Conservation (phyloP, 2,329 filamentous ascomycete genomes). For the Nemania sp. region DNA sequence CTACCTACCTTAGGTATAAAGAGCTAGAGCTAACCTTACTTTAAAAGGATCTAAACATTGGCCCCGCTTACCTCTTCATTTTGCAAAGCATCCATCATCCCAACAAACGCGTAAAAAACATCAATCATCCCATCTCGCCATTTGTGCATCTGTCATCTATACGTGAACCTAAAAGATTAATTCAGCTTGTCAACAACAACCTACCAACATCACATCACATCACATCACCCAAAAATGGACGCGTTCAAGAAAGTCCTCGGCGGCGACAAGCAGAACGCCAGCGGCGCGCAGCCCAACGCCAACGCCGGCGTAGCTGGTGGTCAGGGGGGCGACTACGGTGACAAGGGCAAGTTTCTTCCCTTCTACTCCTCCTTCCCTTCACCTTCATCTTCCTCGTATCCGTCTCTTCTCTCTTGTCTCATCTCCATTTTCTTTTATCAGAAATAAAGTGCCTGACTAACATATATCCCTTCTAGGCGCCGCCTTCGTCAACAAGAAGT, state of each 20-base stretch:
- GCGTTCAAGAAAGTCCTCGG: constrained; percentile 38
- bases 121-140: too few relatives aligned
- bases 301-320: constrained; percentile 23
- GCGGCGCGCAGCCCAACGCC: background rate
- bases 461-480: constrained; percentile 27
- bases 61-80: too few relatives aligned
- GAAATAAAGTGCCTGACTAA: background rate
- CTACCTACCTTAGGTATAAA: too few relatives aligned
- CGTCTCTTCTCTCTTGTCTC: background rate
- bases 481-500: constrained; percentile 33
- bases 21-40: too few relatives aligned
- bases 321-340: constrained; percentile 40
- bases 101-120: too few relatives aligned
- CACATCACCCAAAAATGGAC: constrained; percentile 33
- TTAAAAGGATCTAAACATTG: too few relatives aligned
- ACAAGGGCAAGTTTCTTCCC: constrained; percentile 40
- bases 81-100: too few relatives aligned
- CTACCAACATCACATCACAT: background rate
- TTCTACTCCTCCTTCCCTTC: too few relatives aligned
- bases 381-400: background rate
- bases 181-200: background rate
- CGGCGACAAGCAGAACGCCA: constrained; percentile 23
- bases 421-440: too few relatives aligned
- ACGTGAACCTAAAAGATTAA: too few relatives aligned
- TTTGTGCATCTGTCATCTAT: too few relatives aligned